A percentile compares a stretch with the other conserved stretches of the same genome.
Evolutionary conservation across 192 early-diverging fungal genomes (phyloP).

Genomic region (Entophlyctis helioformis): DNA sequence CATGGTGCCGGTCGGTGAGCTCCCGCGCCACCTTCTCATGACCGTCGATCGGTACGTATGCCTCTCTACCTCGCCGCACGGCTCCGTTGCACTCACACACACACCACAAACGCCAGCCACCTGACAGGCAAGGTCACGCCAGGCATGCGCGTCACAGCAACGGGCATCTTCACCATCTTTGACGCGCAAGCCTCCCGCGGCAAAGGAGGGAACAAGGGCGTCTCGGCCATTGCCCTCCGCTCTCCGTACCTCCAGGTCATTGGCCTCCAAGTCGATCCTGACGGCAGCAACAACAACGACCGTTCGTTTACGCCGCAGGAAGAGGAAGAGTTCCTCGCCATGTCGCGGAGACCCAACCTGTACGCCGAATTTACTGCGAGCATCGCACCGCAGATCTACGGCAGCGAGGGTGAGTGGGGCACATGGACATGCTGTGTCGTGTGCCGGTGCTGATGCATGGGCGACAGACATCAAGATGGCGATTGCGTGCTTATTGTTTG

Average conservation of each 20-base stretch:
- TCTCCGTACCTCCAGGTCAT: slow-evolving; percentile 90
- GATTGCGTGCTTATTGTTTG: slow-evolving; percentile 87
- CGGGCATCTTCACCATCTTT: slow-evolving; percentile 92
- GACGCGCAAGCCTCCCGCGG: no score
- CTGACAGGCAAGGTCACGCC: slow-evolving; percentile 86
- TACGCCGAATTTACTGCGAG: slow-evolving; percentile 82
- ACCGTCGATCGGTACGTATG: slow-evolving; percentile 65
- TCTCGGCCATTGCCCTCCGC: slow-evolving; percentile 77
- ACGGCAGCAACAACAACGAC: slow-evolving; percentile 48
- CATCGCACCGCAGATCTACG: slow-evolving; percentile 96
- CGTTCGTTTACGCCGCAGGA: slow-evolving; percentile 78
- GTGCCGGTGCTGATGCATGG: no score
- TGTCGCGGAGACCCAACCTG: slow-evolving; percentile 78
- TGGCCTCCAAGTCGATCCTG: slow-evolving; percentile 74
- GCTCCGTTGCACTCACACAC: background rate
- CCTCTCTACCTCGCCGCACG: background rate
- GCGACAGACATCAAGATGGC: slow-evolving; percentile 86
- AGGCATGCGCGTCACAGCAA: slow-evolving; percentile 81
- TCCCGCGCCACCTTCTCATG: slow-evolving; percentile 87
- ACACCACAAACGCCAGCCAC: no score
- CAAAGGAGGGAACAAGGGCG: slow-evolving; percentile 59
- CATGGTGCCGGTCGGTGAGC: slow-evolving; percentile 94
- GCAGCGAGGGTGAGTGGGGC: slow-evolving; percentile 58
- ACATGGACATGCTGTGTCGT: background rate
- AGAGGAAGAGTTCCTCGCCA: slow-evolving; percentile 81